These are phyloP conservation scores for Coemansia sp. DNA, from an alignment of 192 early-diverging fungal species.

Conservation along the genomic window DNA sequence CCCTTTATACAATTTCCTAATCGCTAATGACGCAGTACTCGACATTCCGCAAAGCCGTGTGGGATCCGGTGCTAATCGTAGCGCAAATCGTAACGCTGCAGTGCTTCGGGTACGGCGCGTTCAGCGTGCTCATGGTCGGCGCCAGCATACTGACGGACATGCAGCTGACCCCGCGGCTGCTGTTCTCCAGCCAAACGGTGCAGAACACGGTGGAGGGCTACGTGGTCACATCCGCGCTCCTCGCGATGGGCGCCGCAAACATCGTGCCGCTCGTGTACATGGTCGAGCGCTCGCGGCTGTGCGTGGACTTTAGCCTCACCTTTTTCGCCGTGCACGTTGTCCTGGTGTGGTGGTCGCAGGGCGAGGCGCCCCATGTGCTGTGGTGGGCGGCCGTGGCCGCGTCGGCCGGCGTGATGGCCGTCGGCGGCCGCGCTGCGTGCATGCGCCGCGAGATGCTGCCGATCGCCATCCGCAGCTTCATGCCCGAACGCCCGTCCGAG, in stretches of 20 bases:
- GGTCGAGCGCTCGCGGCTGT: conserved; percentile 50
- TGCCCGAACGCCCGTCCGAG: conserved; percentile 31
- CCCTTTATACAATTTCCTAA: neutral
- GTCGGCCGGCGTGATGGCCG: conserved; percentile 20
- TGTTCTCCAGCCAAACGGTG: conserved; percentile 26
- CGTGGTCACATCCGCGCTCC: conserved; percentile 15
- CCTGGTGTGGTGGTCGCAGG: conserved; percentile 31
- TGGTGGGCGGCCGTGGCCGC: conserved; percentile 30
- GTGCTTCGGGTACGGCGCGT: conserved; percentile 43
- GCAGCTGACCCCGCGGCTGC: conserved; percentile 23
- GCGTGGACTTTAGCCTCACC: conserved; percentile 50
- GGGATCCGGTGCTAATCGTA: conserved; percentile 52
- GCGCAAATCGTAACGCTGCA: conserved; percentile 51
- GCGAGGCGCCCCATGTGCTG: conserved; percentile 11
- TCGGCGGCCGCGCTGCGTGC: conserved; percentile 47
- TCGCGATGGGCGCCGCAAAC: conserved; percentile 28
- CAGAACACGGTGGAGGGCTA: conserved; percentile 49
- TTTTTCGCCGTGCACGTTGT: conserved; percentile 44
- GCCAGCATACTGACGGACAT: conserved; percentile 20
- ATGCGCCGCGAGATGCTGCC: conserved; percentile 48
- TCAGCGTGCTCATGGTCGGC: conserved; percentile 18
- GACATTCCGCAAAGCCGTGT: conserved; percentile 28
- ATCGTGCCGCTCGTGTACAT: conserved; percentile 47
- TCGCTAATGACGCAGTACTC: neutral
- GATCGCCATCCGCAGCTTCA: conserved; percentile 41